Base-by-base conservation (phyloP, 208 protist species). In the Leishmania mexicana region DNA sequence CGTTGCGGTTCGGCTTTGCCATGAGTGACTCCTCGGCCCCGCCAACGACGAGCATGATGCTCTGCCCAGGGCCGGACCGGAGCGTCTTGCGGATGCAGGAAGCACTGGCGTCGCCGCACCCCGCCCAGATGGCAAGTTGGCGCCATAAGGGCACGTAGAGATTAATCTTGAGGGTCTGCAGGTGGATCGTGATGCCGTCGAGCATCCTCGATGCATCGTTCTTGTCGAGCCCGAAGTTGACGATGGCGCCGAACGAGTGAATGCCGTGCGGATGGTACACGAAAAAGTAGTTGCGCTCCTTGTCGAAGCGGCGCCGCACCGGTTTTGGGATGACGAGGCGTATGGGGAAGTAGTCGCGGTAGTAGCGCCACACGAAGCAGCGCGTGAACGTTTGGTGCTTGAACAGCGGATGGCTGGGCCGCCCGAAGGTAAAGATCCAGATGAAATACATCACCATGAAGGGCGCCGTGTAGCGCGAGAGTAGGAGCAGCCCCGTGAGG, bases 71-170 rank as follows among this genome's bases (percentile, higher is more conserved):
- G 1, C 92, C 92, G 24, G 90, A 78, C 40, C 87, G 83, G n/a
- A 98, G 88, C 71, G 93, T 96, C 65, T 79, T 78, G 38, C 88
- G 88, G 70, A 98, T 90, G 78, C 88, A 94, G 31, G 83, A 70
- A 10, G 87, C 84, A 72, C 95, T 97, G 8, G 96, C 95, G 67
- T 98, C 96, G 6, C 96, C 94, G 65, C 76, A 81, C 38, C 95
- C 96, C 67, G 90, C 83, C 72, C 76, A 83, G 15, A 89, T 60
- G 47, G 92, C 78, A n/a, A 98, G 73, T 58, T 95, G 86, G 11
- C 95, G 89, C 90, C 94, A 98, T 54, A 98, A 89, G 2, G 96
- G 96, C 38, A 98, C 75, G 76, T 88, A 97, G 54, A 97, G 96
- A 80, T 97, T 96, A 24, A 96, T 80, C n/a, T 84, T 87, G 17